Evolutionary conservation across 148 eudicot species (phyloP).

Genomic region (Vaccinium corymbosum): DNA sequence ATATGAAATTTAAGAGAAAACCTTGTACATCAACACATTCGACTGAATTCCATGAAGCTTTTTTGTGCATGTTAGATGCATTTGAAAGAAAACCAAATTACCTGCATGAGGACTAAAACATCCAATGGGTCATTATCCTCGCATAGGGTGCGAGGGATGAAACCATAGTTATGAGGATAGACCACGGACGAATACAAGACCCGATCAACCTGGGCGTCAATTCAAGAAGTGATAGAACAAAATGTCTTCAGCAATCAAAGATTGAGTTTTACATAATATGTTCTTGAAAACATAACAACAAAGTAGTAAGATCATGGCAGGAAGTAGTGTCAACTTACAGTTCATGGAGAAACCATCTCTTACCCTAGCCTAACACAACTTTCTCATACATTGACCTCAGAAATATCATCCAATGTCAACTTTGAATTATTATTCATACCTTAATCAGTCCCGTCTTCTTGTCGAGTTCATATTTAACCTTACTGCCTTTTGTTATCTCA

Average conservation of each 20-base stretch:
- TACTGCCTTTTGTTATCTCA: slow-evolving; percentile 73
- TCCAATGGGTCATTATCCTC: slow-evolving; percentile 96
- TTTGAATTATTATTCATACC: slow-evolving; percentile 27
- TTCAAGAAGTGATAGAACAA: background rate
- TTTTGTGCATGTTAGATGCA: background rate
- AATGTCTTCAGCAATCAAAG: background rate
- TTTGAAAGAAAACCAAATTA: slow-evolving; percentile 14
- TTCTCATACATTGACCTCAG: background rate
- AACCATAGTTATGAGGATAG: slow-evolving; percentile 97
- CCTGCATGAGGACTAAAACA: slow-evolving; percentile 95
- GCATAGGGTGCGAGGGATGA: slow-evolving; percentile 90
- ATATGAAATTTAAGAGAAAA: background rate
- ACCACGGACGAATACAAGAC: slow-evolving; percentile 91
- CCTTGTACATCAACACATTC: background rate
- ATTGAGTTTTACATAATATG: background rate
- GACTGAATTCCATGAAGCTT: background rate
- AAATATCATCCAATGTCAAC: background rate
- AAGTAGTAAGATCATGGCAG: background rate
- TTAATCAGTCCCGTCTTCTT: slow-evolving; percentile 66
- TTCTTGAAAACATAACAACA: background rate
- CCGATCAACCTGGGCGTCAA: slow-evolving; percentile 63
- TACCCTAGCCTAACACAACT: background rate
- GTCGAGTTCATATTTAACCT: slow-evolving; percentile 75
- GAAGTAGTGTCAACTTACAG: background rate
- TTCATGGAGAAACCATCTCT: background rate